Conservation (phyloP, 768 basidiomycete species). For the Calocera cornea region DNA sequence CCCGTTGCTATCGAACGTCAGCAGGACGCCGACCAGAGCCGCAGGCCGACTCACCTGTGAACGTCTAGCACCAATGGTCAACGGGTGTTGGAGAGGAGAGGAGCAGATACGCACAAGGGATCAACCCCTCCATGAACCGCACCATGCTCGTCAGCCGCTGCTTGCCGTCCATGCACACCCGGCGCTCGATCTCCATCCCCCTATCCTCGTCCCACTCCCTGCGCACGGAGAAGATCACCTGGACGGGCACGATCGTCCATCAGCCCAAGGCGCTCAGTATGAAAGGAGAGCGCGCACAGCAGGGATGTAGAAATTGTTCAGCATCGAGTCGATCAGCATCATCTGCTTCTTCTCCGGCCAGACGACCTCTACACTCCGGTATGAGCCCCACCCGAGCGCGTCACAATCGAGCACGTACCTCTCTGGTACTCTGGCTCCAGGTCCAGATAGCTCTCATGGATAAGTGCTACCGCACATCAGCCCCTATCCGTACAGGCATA, state of each 20-base stretch:
- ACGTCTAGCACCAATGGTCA: background rate
- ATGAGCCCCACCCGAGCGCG: too few relatives aligned
- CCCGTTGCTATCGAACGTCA: background rate
- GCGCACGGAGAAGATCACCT: conserved; percentile 18
- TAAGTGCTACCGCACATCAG: conserved; percentile 34
- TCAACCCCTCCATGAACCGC: background rate
- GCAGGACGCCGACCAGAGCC: too few relatives aligned
- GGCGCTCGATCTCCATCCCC: conserved; percentile 8
- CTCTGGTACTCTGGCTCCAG: conserved; percentile 59
- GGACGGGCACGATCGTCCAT: background rate
- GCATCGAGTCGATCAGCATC: conserved; percentile 18
- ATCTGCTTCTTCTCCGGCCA: conserved; percentile 18
- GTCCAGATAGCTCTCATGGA: conserved; percentile 58
- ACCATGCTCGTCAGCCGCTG: conserved; percentile 19
- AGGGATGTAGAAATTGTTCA: conserved; percentile 21
- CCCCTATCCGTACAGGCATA: background rate
- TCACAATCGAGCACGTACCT: too few relatives aligned
- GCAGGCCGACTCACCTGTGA: background rate
- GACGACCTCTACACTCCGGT: conserved; percentile 17
- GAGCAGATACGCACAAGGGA: conserved; percentile 7
- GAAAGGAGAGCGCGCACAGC: background rate
- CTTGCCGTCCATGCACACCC: conserved; percentile 21
- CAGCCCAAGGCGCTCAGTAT: background rate
- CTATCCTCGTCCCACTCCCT: background rate
- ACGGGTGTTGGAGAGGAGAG: background rate